These are phyloP conservation scores for Umbilicus rupestris DNA, from an alignment of 164 flowering plant species.

Conservation along the genomic window DNA sequence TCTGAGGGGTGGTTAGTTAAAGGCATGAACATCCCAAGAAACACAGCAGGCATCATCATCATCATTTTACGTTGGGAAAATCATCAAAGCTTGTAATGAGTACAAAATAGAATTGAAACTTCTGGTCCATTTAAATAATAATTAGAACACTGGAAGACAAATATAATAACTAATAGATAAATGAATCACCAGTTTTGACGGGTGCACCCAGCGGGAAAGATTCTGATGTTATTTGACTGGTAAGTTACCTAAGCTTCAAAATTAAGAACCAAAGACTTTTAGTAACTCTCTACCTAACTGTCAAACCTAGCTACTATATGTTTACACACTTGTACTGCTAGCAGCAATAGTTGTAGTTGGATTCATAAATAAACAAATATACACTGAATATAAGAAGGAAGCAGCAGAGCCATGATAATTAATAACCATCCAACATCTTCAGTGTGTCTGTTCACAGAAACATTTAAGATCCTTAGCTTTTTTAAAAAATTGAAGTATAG, in stretches of 20 bases:
- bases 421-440: neutral
- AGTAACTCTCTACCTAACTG: neutral
- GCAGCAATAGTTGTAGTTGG: neutral
- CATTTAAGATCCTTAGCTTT: neutral
- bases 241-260: neutral
- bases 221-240: conserved; percentile 1
- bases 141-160: neutral
- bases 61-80: neutral
- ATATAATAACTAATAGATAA: neutral
- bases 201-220: conserved; percentile 4
- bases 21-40: conserved; percentile 2
- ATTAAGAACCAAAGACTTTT: neutral
- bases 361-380: neutral
- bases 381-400: neutral
- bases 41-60: neutral
- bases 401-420: neutral
- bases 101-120: conserved; percentile 2
- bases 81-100: neutral
- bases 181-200: neutral
- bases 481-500: neutral
- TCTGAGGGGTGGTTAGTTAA: neutral
- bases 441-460: neutral
- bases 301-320: neutral
- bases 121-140: neutral
- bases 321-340: neutral